Evolutionary conservation across 2,329 filamentous ascomycete genomes (phyloP).

Genomic region (Davidsoniella neocaledoniae): DNA sequence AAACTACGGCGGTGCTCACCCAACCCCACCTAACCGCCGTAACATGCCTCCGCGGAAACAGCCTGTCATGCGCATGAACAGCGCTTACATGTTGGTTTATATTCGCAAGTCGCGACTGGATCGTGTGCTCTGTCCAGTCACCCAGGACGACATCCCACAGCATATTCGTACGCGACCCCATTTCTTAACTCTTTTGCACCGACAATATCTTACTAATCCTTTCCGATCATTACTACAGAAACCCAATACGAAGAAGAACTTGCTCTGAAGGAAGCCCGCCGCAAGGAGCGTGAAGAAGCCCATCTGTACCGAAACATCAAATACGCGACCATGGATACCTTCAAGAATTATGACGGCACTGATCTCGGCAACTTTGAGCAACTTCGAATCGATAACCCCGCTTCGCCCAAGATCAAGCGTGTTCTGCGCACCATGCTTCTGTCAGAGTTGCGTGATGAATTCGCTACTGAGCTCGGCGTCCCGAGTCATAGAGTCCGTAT

Average conservation of each 20-base stretch:
- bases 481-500: constrained; percentile 59
- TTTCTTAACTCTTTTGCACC: neutral
- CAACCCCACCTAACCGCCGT: constrained; percentile 27
- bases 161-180: constrained; percentile 7
- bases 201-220: constrained; percentile 1
- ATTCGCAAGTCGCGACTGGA: constrained; percentile 78
- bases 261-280: constrained; percentile 54
- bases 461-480: constrained; percentile 53
- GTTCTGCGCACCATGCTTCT: constrained; percentile 61
- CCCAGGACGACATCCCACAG: constrained; percentile 58
- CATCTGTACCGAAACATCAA: constrained; percentile 81
- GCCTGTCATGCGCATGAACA: constrained; percentile 51
- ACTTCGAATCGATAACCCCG: constrained; percentile 22
- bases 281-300: constrained; percentile 82
- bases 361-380: constrained; percentile 54
- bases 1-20: constrained; percentile 86
- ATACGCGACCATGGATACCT: constrained; percentile 68
- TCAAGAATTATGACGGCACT: constrained; percentile 64
- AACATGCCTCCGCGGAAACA: constrained; percentile 36
- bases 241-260: constrained; percentile 68
- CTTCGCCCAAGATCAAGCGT: constrained; percentile 56
- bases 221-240: constrained; percentile 27
- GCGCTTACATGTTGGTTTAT: constrained; percentile 98
- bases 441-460: constrained; percentile 51
- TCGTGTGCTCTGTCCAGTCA: constrained; percentile 59